Base-by-base conservation (phyloP, 2,329 filamentous ascomycete genomes). In the Graphiopsis chlorocephala region DNA sequence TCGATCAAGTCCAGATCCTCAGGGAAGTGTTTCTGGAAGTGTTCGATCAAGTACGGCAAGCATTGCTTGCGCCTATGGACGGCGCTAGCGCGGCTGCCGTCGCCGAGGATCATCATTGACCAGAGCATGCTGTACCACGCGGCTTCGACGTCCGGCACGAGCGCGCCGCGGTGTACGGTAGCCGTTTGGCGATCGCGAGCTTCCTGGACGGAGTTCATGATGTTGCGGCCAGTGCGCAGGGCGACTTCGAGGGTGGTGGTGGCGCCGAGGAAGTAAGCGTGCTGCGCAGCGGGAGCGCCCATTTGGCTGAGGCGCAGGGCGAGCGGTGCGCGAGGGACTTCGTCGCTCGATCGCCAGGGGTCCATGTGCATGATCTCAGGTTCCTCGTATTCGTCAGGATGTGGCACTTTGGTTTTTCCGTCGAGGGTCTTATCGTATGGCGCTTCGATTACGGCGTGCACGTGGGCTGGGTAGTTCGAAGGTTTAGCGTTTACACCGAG, bases 381-480 rank as follows among this genome's bases (percentile, higher is more conserved):
- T 8, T 70, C 50, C 20, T 67, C 66, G 63, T 52, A 69, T 26
- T 66, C 67, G 64, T 52, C 70, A 71, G 70, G 67, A 71, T 60
- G 64, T 72, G 55, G 70, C 73, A 26, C 48, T 65, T 61, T 66
- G 72, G 58, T 53, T 29, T 68, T 66, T 69, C 80, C 79, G 56
- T 82, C 77, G 1, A 82, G 76, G 0, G 70, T 72, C 14, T 74
- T 71, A 8, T 75, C 71, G 23, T 93, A 78, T 1, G 73, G 72
- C 15, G 33, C 88, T 86, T 70, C 85, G 14, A 98, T 86, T 61
- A 96, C 87, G 20, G 88, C 90, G 73, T 96, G 90, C 15, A 97
- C 91, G 74, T 97, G 93, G 68, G 87, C 90, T 3, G 94, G 92
- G 72, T 94, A 91, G 50, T 90, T 88, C 70, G 91, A 94, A 62